Percentiles rank a stretch among this genome's conserved stretches.
Conservation (phyloP, 1,284 basidiomycete species). For the Gymnopus androsaceus region DNA sequence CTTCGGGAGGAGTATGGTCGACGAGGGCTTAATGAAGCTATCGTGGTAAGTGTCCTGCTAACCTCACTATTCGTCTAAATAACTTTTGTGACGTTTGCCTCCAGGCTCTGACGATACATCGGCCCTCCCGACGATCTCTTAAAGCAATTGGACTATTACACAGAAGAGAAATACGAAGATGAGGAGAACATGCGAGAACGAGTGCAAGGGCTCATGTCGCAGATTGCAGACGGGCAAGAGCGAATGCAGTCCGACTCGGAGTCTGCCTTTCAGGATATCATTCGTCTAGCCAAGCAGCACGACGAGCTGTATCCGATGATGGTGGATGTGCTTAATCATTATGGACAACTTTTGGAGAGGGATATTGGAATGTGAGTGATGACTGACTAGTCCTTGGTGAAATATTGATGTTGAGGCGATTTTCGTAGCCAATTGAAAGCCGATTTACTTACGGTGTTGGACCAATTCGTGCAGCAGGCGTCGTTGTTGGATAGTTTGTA, state of each 20-base stretch:
- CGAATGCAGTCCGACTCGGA: constrained; percentile 46
- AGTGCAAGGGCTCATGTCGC: constrained; percentile 45
- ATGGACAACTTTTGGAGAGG: constrained; percentile 56
- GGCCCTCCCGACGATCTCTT: constrained; percentile 74
- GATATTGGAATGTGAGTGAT: constrained; percentile 66
- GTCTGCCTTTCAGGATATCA: constrained; percentile 53
- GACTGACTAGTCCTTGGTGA: background rate
- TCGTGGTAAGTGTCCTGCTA: constrained; percentile 63
- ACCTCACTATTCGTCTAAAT: constrained; percentile 6
- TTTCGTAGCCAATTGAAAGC: constrained; percentile 61
- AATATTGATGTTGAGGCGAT: background rate
- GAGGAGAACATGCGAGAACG: constrained; percentile 80
- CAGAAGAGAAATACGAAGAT: constrained; percentile 88
- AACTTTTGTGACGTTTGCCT: background rate
- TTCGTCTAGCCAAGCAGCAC: constrained; percentile 57
- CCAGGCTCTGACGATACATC: constrained; percentile 73
- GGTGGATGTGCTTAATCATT: constrained; percentile 56
- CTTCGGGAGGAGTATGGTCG: constrained; percentile 81
- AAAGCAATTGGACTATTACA: constrained; percentile 79
- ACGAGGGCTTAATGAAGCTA: constrained; percentile 79
- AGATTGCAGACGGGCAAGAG: constrained; percentile 27
- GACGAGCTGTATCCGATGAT: constrained; percentile 58
- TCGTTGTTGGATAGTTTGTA: constrained; percentile 64
- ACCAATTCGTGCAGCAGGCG: constrained; percentile 70
- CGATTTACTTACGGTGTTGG: constrained; percentile 61